Evolutionary conservation across 78 protist genomes (phyloP), one percentile per base, ranked within the genome.

Genomic region (Isochrysis galbana): DNA sequence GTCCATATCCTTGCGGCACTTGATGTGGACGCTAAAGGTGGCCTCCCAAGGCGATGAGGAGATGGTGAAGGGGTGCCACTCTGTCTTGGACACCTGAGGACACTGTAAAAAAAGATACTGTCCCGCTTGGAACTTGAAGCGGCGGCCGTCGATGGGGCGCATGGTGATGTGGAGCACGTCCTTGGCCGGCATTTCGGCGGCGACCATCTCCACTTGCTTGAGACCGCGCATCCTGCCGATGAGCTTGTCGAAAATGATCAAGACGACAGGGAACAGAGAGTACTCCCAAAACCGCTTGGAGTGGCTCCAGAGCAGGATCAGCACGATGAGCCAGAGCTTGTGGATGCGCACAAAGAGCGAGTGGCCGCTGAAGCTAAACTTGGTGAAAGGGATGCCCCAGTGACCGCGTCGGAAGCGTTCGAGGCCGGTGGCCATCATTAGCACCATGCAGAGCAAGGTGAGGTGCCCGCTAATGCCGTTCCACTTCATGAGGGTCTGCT

Each of bases 61-160:
- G 82, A 98, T 95, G 21, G 99, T 97, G 91, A 98, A 97, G 46
- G 99, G 99, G 90, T 98, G 99, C 98, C 98, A 94, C 92, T 96
- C 98, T n/a, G 95, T 87, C 42, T 48, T 41, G 17, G 96, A 90
- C 39, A 97, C 80, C 25, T 92, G 42, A 26, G 98, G 98, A n/a
- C 97, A 94, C 92, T 95, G 74, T 26, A 97, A 47, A 87, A 97
- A 97, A 26, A 96, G 22, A 61, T 97, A 97, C 94, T 97, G 98
- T 36, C 99, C 77, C 38, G 5, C 77, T 36, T 21, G 29, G 22
- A 29, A 67, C 32, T 67, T 51, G 61, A 51, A 51, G 61, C 61
- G 61, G 61, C 61, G 61, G 29, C 61, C 61, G 61, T 14, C 14
- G 61, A 14, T 19, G 14, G 14, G 61, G 7, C 61, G 7, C 61